Conservation (phyloP, 345 rosid genomes). For the Hypericum androsaemum region DNA sequence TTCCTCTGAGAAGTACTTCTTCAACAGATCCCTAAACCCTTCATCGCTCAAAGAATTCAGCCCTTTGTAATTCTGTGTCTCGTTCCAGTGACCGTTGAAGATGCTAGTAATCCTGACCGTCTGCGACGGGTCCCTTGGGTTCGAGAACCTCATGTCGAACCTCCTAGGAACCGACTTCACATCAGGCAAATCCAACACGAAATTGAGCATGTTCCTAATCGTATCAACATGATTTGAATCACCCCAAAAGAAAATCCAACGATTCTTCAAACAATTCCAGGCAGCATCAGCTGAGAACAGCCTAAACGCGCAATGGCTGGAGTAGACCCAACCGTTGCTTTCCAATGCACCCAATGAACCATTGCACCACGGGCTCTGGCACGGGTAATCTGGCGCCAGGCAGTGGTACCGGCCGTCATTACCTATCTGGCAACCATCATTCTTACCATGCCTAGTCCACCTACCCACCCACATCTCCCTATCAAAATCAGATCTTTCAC, state of each 20-base stretch:
- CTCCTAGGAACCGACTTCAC: conserved; percentile 67
- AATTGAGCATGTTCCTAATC: conserved; percentile 72
- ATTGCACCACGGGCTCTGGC: conserved; percentile 74
- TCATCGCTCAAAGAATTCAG: conserved; percentile 58
- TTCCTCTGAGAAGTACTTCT: conserved; percentile 61
- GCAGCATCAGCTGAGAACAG: conserved; percentile 46
- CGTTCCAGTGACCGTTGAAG: conserved; percentile 92
- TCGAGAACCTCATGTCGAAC: conserved; percentile 67
- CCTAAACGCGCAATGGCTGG: conserved; percentile 69
- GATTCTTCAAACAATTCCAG: conserved; percentile 64
- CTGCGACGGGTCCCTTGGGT: conserved; percentile 54
- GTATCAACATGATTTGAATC: conserved; percentile 94
- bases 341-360: conserved; percentile 66
- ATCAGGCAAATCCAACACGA: conserved; percentile 57
- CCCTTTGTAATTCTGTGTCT: conserved; percentile 70
- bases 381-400: conserved; percentile 45
- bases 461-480: conserved; percentile 72
- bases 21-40: conserved; percentile 52
- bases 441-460: conserved; percentile 81
- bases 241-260: conserved; percentile 98
- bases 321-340: conserved; percentile 98
- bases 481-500: conserved; percentile 51
- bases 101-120: conserved; percentile 80
- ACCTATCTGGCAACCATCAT: conserved; percentile 52
- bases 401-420: conserved; percentile 75